phyloP scores from a whole-genome alignment of 371 early-diverging fungal species.

The Mucor sp. region DNA sequence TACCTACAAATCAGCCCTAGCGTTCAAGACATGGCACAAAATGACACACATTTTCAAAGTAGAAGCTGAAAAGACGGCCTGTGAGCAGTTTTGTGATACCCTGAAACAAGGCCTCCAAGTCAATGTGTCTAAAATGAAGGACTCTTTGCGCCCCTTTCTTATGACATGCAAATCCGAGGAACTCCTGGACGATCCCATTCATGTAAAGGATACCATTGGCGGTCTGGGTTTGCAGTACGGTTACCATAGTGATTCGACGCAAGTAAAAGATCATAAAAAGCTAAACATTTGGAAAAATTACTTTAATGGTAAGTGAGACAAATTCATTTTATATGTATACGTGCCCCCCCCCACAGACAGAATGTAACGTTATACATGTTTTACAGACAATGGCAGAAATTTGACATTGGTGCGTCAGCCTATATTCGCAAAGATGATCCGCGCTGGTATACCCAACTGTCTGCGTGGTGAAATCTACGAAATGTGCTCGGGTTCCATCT shows the following conservation, averaged over 20 bases:
- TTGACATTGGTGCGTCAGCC: constrained; percentile 80
- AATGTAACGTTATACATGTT: neutral
- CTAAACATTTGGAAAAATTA: constrained; percentile 76
- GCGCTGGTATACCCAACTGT: constrained; percentile 88
- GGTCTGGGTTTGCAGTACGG: constrained; percentile 88
- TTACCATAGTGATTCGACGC: constrained; percentile 79
- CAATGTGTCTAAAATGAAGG: constrained; percentile 72
- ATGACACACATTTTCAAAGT: constrained; percentile 52
- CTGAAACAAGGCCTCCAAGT: constrained; percentile 53
- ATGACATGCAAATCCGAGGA: constrained; percentile 76
- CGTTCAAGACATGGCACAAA: constrained; percentile 65
- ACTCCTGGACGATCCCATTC: constrained; percentile 42
- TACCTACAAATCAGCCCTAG: constrained; percentile 45
- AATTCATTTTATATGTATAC: neutral
- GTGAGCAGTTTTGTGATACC: constrained; percentile 48
- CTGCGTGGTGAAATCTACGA: constrained; percentile 98
- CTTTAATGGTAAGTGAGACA: constrained; percentile 55
- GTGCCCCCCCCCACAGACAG: neutral
- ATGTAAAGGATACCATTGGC: constrained; percentile 35
- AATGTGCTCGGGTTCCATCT: constrained; percentile 89
- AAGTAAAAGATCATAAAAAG: constrained; percentile 74
- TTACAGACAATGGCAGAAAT: constrained; percentile 84
- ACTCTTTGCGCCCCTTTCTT: constrained; percentile 73
- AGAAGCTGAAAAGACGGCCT: constrained; percentile 28
- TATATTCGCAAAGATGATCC: constrained; percentile 83